These are phyloP conservation scores for Rehmannia glutinosa DNA, from an alignment of 257 asterid species.

Conservation along the genomic window DNA sequence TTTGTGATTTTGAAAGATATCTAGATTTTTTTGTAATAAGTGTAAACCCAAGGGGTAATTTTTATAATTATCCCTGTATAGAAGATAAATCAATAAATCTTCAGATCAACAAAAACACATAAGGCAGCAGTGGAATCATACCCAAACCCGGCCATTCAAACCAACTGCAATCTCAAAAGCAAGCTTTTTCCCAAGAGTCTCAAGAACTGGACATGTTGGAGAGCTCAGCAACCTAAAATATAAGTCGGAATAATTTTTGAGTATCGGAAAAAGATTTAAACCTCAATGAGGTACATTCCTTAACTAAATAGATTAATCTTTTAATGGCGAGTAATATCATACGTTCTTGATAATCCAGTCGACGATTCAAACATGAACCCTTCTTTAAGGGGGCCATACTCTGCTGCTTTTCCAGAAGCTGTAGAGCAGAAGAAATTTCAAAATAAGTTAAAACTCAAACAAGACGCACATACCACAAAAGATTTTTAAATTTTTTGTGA, in stretches of 20 bases:
- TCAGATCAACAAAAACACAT: background rate
- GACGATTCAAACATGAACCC: constrained; percentile 94
- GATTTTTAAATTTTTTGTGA: background rate
- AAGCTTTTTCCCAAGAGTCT: constrained; percentile 84
- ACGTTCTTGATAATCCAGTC: constrained; percentile 86
- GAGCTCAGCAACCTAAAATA: constrained; percentile 63
- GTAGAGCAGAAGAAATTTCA: constrained; percentile 16
- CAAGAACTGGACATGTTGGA: constrained; percentile 87
- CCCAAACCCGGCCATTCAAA: constrained; percentile 95
- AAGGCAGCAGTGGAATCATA: constrained; percentile 29
- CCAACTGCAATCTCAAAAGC: constrained; percentile 96
- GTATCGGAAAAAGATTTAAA: background rate
- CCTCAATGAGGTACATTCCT: background rate
- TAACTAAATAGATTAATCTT: background rate
- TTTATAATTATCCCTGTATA: background rate
- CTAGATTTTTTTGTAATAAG: background rate
- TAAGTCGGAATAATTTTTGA: constrained; percentile 2
- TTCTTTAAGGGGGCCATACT: constrained; percentile 83
- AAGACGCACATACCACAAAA: background rate
- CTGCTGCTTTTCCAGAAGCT: constrained; percentile 88
- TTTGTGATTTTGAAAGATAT: too few relatives aligned
- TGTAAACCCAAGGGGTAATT: background rate
- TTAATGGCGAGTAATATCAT: constrained; percentile 16
- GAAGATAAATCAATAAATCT: background rate
- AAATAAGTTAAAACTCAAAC: background rate